Percentiles rank a stretch among this genome's conserved stretches.
Evolutionary conservation across 306 rosid species (phyloP).

Genomic region (Crataegus laevigata): DNA sequence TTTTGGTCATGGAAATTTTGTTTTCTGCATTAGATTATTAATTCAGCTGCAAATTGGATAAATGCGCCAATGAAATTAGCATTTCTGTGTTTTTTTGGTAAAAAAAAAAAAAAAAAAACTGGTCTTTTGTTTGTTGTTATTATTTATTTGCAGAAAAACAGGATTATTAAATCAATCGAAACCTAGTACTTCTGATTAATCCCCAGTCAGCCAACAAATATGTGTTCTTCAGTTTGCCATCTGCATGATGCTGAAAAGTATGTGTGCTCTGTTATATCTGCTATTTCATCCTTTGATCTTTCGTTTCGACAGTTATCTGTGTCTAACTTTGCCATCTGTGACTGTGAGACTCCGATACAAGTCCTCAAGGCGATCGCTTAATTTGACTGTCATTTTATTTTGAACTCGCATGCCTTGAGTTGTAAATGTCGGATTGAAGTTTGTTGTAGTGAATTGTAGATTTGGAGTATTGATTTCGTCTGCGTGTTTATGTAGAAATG

Average conservation of each 20-base stretch:
- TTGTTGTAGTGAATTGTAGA: background rate
- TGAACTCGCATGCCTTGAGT: background rate
- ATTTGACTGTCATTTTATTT: background rate
- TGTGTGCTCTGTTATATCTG: background rate
- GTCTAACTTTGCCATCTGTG: background rate
- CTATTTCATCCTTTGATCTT: background rate
- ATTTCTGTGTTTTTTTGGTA: background rate
- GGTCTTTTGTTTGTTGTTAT: background rate
- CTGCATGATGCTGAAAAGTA: background rate
- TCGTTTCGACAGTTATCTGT: background rate
- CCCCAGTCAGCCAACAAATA: background rate
- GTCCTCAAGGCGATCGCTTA: background rate
- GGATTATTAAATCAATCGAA: background rate
- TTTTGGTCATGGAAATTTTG: background rate
- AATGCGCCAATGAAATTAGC: background rate
- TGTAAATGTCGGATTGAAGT: background rate
- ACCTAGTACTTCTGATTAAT: background rate
- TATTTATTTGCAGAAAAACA: background rate
- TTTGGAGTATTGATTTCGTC: conserved; percentile 3
- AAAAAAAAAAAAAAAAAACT: too few relatives aligned
- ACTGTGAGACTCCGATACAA: background rate
- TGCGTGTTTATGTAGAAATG: conserved; percentile 18
- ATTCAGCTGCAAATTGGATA: background rate
- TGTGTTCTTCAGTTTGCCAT: background rate
- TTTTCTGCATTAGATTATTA: background rate